A percentile compares a stretch with the other conserved stretches of the same genome.
Evolutionary conservation across 331 rosid genomes (phyloP).

Genomic region (Rosa hybrid): DNA sequence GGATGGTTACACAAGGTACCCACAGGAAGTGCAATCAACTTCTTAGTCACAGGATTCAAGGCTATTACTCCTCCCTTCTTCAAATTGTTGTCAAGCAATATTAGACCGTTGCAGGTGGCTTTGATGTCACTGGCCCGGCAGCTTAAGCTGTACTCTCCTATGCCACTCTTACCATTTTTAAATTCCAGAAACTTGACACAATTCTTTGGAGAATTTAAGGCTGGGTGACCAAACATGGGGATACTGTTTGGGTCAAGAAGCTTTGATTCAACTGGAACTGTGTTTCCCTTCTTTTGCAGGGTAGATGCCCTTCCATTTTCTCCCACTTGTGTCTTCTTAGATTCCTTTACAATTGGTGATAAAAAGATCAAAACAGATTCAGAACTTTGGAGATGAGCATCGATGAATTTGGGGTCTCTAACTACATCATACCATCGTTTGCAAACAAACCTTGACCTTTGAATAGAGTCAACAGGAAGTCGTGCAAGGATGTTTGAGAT

Average conservation of each 20-base stretch:
- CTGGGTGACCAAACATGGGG: conserved; percentile 15
- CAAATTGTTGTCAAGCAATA: conserved; percentile 43
- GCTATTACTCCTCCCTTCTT: conserved; percentile 43
- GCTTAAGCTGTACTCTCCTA: conserved; percentile 38
- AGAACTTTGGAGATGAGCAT: conserved; percentile 32
- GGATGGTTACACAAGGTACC: conserved; percentile 35
- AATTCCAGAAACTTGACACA: conserved; percentile 40
- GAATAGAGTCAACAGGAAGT: conserved; percentile 50
- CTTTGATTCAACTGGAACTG: conserved; percentile 42
- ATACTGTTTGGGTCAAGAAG: conserved; percentile 19
- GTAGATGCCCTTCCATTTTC: too few relatives aligned
- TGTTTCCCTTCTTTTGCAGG: conserved; percentile 17
- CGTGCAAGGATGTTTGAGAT: conserved; percentile 41
- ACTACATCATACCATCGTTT: conserved; percentile 42
- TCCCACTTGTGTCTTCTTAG: too few relatives aligned
- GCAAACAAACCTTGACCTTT: conserved; percentile 47
- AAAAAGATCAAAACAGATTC: conserved; percentile 48
- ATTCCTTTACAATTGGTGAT: neutral
- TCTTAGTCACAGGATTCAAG: conserved; percentile 51
- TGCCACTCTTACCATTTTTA: conserved; percentile 20
- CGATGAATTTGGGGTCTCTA: conserved; percentile 30
- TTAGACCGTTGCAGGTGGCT: conserved; percentile 49
- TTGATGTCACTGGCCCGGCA: conserved; percentile 36
- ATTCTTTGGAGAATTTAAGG: neutral
- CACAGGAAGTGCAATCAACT: conserved; percentile 36